Conservation (phyloP, 2,329 filamentous ascomycete genomes). For the Drechslerella dactyloides region DNA sequence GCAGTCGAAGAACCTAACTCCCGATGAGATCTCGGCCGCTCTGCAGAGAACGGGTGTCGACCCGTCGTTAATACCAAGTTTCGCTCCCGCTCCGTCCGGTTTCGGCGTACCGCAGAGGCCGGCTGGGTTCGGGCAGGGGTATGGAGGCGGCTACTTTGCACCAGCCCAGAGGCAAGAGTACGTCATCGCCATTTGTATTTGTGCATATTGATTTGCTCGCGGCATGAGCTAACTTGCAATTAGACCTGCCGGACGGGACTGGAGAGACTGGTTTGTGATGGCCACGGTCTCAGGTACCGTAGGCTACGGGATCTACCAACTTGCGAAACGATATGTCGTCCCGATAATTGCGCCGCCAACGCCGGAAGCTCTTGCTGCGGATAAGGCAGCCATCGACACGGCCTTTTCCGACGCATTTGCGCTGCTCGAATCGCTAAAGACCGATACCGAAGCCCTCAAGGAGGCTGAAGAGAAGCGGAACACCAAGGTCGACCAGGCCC, state of each 20-base stretch:
- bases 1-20: slow-evolving; percentile 94
- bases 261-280: slow-evolving; percentile 99
- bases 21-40: slow-evolving; percentile 89
- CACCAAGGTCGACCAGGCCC: slow-evolving; percentile 77
- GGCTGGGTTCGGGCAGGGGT: slow-evolving; percentile 59
- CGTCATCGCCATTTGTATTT: slow-evolving; percentile 1
- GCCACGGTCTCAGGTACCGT: slow-evolving; percentile 91
- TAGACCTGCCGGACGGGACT: slow-evolving; percentile 67
- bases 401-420: slow-evolving; percentile 91
- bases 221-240: slow-evolving; percentile 42
- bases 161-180: slow-evolving; percentile 48
- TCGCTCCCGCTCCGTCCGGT: slow-evolving; percentile 61
- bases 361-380: slow-evolving; percentile 88
- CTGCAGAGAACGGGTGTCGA: slow-evolving; percentile 75
- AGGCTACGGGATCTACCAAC: slow-evolving; percentile 83
- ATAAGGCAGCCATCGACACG: slow-evolving; percentile 90
- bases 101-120: slow-evolving; percentile 59
- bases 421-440: slow-evolving; percentile 86
- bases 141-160: slow-evolving; percentile 42
- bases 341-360: slow-evolving; percentile 93
- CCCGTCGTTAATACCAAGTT: slow-evolving; percentile 60
- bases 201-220: not conserved
- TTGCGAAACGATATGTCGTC: slow-evolving; percentile 91
- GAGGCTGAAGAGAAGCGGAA: slow-evolving; percentile 82
- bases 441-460: slow-evolving; percentile 89